A percentile compares a stretch with the other conserved stretches of the same genome.
Conservation (phyloP, 2,329 filamentous ascomycete genomes). For the Akanthomyces muscarius region DNA sequence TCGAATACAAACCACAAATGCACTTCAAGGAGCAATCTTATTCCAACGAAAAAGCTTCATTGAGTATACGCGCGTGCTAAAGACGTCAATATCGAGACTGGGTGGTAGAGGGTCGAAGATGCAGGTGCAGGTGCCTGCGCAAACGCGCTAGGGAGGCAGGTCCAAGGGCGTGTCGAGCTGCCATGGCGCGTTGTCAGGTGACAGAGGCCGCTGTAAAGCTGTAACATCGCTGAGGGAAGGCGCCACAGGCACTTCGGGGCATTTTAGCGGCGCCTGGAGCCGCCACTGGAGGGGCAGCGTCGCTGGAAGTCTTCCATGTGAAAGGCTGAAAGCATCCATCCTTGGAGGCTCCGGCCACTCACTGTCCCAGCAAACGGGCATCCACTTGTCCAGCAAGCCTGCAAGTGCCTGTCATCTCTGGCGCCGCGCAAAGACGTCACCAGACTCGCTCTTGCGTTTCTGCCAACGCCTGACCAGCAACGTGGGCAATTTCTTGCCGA, state of each 20-base stretch:
- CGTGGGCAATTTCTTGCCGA: neutral
- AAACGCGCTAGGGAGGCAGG: neutral
- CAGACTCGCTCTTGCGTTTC: constrained; percentile 1
- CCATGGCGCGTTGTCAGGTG: neutral
- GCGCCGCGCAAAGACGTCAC: constrained; percentile 8
- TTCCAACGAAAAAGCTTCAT: neutral
- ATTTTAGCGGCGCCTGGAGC: too few relatives aligned
- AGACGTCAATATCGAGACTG: neutral
- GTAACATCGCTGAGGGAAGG: too few relatives aligned
- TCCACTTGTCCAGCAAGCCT: neutral
- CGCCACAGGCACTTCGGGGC: too few relatives aligned
- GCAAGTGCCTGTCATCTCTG: neutral
- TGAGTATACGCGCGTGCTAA: neutral
- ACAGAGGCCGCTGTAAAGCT: neutral
- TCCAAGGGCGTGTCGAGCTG: neutral
- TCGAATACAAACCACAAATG: neutral
- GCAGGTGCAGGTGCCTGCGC: neutral
- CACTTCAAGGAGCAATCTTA: neutral
- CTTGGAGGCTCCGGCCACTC: neutral
- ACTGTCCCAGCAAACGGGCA: neutral
- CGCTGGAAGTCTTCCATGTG: too few relatives aligned
- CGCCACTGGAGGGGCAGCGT: too few relatives aligned
- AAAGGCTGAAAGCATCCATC: too few relatives aligned
- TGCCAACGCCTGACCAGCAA: constrained; percentile 1
- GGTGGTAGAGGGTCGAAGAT: neutral